Evolutionary conservation across 257 asterid genomes (phyloP).

Genomic region (Fraxinus excelsior): DNA sequence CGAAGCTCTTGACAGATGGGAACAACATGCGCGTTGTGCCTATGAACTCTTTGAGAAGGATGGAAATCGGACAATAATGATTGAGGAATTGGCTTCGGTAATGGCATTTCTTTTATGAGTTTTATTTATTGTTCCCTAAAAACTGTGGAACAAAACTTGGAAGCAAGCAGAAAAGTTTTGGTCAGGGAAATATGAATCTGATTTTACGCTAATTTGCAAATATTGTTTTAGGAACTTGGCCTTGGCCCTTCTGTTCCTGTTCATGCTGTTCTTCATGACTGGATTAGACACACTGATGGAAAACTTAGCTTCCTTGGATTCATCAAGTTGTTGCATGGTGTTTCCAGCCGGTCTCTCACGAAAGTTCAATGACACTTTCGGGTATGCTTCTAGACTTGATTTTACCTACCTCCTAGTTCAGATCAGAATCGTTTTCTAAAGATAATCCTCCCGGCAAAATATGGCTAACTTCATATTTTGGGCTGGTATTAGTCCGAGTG

Average conservation of each 20-base stretch:
- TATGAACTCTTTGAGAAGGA: slow-evolving; percentile 87
- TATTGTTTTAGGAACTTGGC: slow-evolving; percentile 75
- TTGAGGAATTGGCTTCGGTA: slow-evolving; percentile 95
- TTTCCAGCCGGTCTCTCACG: slow-evolving; percentile 68
- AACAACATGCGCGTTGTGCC: slow-evolving; percentile 87
- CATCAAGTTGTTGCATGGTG: slow-evolving; percentile 74
- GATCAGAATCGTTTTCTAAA: background rate
- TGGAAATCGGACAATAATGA: slow-evolving; percentile 84
- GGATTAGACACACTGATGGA: slow-evolving; percentile 86
- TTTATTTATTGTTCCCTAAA: background rate
- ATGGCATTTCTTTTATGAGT: background rate
- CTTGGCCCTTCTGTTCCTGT: slow-evolving; percentile 80
- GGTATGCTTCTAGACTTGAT: slow-evolving; percentile 5
- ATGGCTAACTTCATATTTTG: background rate
- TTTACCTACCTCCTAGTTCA: slow-evolving; percentile 10
- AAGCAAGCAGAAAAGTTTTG: background rate
- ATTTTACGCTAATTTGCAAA: slow-evolving; percentile 2
- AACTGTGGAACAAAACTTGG: background rate
- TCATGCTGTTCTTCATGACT: slow-evolving; percentile 84
- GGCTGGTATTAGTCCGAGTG: background rate
- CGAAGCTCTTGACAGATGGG: slow-evolving; percentile 86
- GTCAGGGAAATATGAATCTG: background rate
- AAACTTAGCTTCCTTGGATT: slow-evolving; percentile 90
- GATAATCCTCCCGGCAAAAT: background rate
- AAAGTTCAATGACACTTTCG: slow-evolving; percentile 49